Evolutionary conservation across 257 asterid genomes (phyloP).

Genomic region (Nicotiana obtusifolia): DNA sequence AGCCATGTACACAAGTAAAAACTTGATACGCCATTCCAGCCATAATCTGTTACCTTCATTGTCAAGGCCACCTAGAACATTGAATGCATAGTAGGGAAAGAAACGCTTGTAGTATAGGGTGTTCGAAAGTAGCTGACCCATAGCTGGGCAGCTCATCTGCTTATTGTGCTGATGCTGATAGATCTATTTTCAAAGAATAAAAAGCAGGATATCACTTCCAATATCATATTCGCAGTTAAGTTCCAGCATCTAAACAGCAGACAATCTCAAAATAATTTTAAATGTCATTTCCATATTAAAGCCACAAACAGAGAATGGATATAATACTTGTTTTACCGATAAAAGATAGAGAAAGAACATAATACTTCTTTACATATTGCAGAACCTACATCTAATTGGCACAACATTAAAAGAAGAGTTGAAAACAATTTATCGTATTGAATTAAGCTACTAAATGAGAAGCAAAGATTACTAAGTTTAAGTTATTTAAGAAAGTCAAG

Average conservation of each 20-base stretch:
- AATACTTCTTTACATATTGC: not conserved
- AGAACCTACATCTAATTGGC: not conserved
- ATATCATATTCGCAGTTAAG: not conserved
- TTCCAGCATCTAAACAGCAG: not conserved
- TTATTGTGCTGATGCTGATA: slow-evolving; percentile 94
- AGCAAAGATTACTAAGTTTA: not conserved
- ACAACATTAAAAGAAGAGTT: not conserved
- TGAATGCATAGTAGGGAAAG: slow-evolving; percentile 83
- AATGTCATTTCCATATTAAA: not conserved
- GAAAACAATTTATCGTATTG: not conserved
- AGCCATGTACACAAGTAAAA: not conserved
- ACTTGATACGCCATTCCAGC: not conserved
- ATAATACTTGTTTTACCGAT: not conserved
- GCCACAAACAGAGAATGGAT: not conserved
- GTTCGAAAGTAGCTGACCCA: slow-evolving; percentile 90
- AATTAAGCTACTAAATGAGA: not conserved
- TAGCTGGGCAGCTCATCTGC: slow-evolving; percentile 98
- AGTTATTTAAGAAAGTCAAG: not conserved
- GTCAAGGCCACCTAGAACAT: slow-evolving; percentile 94
- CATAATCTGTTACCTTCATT: slow-evolving; percentile 48
- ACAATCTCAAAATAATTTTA: not conserved
- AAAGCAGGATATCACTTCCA: not conserved
- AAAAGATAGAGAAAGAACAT: not conserved
- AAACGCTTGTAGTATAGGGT: slow-evolving; percentile 86
- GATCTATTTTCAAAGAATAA: slow-evolving; percentile 27